phyloP scores from a whole-genome alignment of 345 rosid species.

The Euphorbia peplus region DNA sequence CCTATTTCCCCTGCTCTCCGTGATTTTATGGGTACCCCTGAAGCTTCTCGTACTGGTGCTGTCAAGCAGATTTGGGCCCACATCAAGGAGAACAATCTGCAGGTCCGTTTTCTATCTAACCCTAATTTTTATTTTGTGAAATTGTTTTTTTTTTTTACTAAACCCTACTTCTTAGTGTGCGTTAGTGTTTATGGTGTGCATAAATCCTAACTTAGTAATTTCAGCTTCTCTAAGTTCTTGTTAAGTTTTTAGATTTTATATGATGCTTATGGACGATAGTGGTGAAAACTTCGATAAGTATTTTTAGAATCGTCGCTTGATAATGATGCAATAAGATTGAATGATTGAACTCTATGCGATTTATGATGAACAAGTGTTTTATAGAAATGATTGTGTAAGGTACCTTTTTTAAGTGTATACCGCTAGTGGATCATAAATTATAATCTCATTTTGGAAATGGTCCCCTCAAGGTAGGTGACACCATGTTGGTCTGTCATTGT shows the following conservation, averaged over 20 bases:
- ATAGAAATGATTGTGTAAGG: not conserved
- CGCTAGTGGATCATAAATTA: not conserved
- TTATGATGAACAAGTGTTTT: not conserved
- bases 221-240: not conserved
- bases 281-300: no score
- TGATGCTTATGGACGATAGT: not conserved
- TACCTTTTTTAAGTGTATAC: not conserved
- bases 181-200: not conserved
- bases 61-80: constrained; percentile 75
- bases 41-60: constrained; percentile 61
- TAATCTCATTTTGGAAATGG: not conserved
- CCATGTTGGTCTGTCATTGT: not conserved
- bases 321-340: not conserved
- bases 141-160: not conserved
- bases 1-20: constrained; percentile 72
- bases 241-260: no score
- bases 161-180: not conserved
- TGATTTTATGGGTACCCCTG: constrained; percentile 53
- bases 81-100: constrained; percentile 69
- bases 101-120: constrained; percentile 39
- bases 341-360: no score
- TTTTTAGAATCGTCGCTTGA: not conserved
- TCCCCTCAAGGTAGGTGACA: not conserved
- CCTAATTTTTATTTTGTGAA: not conserved
- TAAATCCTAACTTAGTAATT: not conserved